These are phyloP conservation scores for Citrus sinensis DNA, from an alignment of 345 rosid species.

Conservation along the genomic window DVS_A1.0 CM039165.1:34017001-34017500, in stretches of 20 bases:
- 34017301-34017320: neutral
- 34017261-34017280: neutral
- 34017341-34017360: slow-evolving; percentile 93
- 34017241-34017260: neutral
- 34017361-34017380: slow-evolving; percentile 95
- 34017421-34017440: slow-evolving; percentile 84
- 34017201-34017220: neutral
- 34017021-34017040: slow-evolving; percentile 19
- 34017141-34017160: neutral
- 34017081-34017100: slow-evolving; percentile 87
- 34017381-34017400: slow-evolving; percentile 99
- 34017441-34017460: slow-evolving; percentile 94
- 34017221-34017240: neutral
- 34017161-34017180: neutral
- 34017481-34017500: slow-evolving; percentile 99
- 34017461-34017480: slow-evolving; percentile 92
- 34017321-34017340: slow-evolving; percentile 42
- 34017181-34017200: neutral
- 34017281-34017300: neutral
- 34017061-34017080: slow-evolving; percentile 94
- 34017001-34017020: slow-evolving; percentile 14
- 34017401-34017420: slow-evolving; percentile 83
- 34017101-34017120: slow-evolving; percentile 95
- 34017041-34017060: slow-evolving; percentile 95
- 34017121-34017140: slow-evolving; percentile 86